A percentile compares a stretch with the other conserved stretches of the same genome.
Evolutionary conservation across 2,329 filamentous ascomycete genomes (phyloP).

Genomic region (Fusarium continuum): DNA sequence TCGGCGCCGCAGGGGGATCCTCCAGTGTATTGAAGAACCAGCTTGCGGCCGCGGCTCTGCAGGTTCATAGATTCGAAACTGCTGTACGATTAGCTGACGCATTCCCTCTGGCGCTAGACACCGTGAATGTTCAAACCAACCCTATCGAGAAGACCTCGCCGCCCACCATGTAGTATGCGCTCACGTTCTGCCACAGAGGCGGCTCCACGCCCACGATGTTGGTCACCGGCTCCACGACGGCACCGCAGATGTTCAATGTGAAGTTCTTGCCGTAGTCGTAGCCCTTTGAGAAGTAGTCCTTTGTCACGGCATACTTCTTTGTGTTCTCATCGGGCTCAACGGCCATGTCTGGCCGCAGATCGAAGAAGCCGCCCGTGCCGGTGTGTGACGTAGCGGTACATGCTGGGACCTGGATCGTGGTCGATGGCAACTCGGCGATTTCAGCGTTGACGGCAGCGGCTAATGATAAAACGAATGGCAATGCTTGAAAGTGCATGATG

Average conservation of each 20-base stretch:
- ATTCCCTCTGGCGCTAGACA: neutral
- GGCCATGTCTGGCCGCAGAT: slow-evolving; percentile 65
- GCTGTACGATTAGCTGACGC: slow-evolving; percentile 15
- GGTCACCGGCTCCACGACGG: slow-evolving; percentile 73
- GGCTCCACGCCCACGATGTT: slow-evolving; percentile 72
- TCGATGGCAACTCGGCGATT: slow-evolving; percentile 49
- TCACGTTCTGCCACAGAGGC: slow-evolving; percentile 74
- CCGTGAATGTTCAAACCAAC: slow-evolving; percentile 54
- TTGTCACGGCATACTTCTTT: slow-evolving; percentile 52
- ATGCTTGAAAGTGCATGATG: slow-evolving; percentile 43
- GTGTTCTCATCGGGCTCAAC: slow-evolving; percentile 54
- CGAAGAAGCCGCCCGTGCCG: slow-evolving; percentile 67
- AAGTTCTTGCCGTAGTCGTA: slow-evolving; percentile 85
- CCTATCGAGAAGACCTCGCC: slow-evolving; percentile 79
- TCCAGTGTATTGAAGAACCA: slow-evolving; percentile 79
- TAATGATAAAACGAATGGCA: slow-evolving; percentile 49
- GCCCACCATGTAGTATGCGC: slow-evolving; percentile 76
- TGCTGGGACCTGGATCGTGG: slow-evolving; percentile 56
- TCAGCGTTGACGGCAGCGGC: slow-evolving; percentile 48
- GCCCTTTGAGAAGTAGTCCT: slow-evolving; percentile 72
- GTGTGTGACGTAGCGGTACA: slow-evolving; percentile 66
- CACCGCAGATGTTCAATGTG: slow-evolving; percentile 81
- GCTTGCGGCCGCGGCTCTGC: slow-evolving; percentile 72
- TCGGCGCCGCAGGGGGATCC: slow-evolving; percentile 76
- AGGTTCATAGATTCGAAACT: slow-evolving; percentile 61